Base-by-base conservation (phyloP, 768 basidiomycete genomes). In the Podaxis sp. region DNA sequence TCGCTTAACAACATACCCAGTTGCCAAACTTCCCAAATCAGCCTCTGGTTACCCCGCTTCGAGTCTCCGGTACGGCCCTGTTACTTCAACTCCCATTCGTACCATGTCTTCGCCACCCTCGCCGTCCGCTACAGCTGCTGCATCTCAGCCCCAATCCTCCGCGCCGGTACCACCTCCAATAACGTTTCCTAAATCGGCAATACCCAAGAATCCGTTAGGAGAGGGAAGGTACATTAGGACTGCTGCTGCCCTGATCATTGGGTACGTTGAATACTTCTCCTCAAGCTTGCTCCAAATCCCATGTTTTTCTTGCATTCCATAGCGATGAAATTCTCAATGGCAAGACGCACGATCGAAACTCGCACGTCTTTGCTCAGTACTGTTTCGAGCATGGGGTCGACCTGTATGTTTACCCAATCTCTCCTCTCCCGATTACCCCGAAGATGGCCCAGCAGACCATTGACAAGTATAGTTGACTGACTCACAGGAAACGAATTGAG, bases 311-410 rank as follows among this genome's bases (percentile, higher is more conserved):
- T 26, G 26, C 26, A 36, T 56, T 54, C 30, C 59, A 42, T 67
- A 94, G 93, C 8, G 93, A 96, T 74, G 94, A 96, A 70, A 94
- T 96, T 39, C 76, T 98, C 57, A 96, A 96, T 66, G 95, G 95
- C 49, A 94, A 95, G 82, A 94, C 92, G 0, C 83, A 85, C 53
- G 93, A 94, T 73, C 79, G 84, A 13, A 94, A 95, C 76, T 91
- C 90, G 1, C 85, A 95, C 73, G 91, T 86, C 75, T 92, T 96
- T 70, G 93, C 94, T 2, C 87, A 87, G 68, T 93, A 87, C 71
- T 92, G 92, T 70, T 98, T 97, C 71, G 90, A 95, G 70, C 84
- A 93, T 57, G 96, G 91, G 2, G 82, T 94, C 36, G 85, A 93
- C 63, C 73, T 95, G 88, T 93, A 79, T 64, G 76, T 75, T 57